Base-by-base conservation (phyloP, 495 filamentous ascomycete species). In the Melanomma pulvis-pyrius region DNA sequence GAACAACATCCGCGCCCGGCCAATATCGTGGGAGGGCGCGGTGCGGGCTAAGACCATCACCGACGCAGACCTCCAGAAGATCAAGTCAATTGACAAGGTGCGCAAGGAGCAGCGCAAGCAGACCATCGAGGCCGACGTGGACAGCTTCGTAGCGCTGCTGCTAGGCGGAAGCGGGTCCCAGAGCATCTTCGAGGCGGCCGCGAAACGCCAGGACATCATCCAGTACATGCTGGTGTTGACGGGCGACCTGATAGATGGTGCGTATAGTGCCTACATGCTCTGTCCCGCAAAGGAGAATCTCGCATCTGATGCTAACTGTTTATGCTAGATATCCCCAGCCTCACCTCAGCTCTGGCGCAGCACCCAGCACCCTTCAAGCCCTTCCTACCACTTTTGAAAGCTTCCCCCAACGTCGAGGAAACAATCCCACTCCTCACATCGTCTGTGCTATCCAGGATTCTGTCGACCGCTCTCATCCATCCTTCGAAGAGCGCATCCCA, bases 21-120 rank as follows among this genome's bases (percentile, higher is more conserved):
- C 93, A 70, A 96, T 99, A 75, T 92, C 93, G 49, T 99, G 94
- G 94, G 96, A 98, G 76, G 94, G 94, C 66, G 93, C 96, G 71
- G 92, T 96, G 69, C 89, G 94, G 76, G 91, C 91, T 73, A 90
- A 91, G 70, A 93, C 91, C 73, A 91, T 99, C 79, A 96, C 92
- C 54, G 94, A 97, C 68, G 87, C 90, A 58, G 92, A 99, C 74
- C 83, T 97, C 71, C 92, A 90, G 81, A 93, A 91, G 82, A 98
- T 99, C 81, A 93, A 94, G 78, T 91, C 94, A 53, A 91, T 97
- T 70, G 96, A 98, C 77, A 98, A 97, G 80, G 92, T 94, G 68
- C 89, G 92, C 70, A 92, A 90, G 73, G 90, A 92, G 56, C 91
- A 94, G 75, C 86, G 93, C 73, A 86, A 86, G 72, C 84, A 92